Evolutionary conservation across 208 protist genomes (phyloP).

Genomic region (Crithidia bombi): DNA sequence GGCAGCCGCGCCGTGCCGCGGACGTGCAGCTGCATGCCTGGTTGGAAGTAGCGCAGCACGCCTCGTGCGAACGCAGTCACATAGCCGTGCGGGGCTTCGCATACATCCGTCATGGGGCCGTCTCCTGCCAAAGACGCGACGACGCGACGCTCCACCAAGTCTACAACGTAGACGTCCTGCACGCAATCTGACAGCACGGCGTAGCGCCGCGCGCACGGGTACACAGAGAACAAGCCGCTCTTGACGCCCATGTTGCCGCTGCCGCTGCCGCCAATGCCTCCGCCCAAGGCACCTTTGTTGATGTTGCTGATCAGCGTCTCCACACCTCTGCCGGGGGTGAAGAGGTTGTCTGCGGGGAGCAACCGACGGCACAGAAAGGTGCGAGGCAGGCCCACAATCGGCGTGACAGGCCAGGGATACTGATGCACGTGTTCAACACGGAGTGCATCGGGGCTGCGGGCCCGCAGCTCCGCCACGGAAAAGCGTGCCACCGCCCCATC

Average conservation of each 20-base stretch:
- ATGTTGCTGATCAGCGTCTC: not conserved
- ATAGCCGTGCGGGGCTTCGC: slow-evolving; percentile 47
- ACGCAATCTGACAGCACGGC: slow-evolving; percentile 60
- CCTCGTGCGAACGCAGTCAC: slow-evolving; percentile 43
- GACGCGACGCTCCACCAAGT: slow-evolving; percentile 51
- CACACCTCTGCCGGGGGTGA: not conserved
- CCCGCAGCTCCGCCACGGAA: slow-evolving; percentile 15
- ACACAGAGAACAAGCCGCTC: slow-evolving; percentile 9
- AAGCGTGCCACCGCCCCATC: slow-evolving; percentile 27
- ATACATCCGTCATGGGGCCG: slow-evolving; percentile 68
- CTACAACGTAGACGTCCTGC: slow-evolving; percentile 63
- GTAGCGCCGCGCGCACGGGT: slow-evolving; percentile 51
- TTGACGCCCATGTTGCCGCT: not conserved
- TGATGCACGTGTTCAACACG: slow-evolving; percentile 6
- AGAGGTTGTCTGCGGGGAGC: slow-evolving; percentile 26
- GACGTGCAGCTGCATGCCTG: slow-evolving; percentile 30
- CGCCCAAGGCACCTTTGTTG: not conserved
- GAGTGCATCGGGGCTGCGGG: not conserved
- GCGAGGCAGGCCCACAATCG: slow-evolving; percentile 20
- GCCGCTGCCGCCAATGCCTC: not conserved
- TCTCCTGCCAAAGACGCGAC: slow-evolving; percentile 45
- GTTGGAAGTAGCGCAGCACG: slow-evolving; percentile 36
- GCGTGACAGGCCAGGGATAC: slow-evolving; percentile 17
- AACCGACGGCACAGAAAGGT: slow-evolving; percentile 29
- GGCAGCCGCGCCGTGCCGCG: slow-evolving; percentile 23